A percentile compares a stretch with the other conserved stretches of the same genome.
These are phyloP conservation scores for Lodderomyces orthopsilosis DNA, from an alignment of 1,139 yeast species.

Conservation along the genomic window DNA sequence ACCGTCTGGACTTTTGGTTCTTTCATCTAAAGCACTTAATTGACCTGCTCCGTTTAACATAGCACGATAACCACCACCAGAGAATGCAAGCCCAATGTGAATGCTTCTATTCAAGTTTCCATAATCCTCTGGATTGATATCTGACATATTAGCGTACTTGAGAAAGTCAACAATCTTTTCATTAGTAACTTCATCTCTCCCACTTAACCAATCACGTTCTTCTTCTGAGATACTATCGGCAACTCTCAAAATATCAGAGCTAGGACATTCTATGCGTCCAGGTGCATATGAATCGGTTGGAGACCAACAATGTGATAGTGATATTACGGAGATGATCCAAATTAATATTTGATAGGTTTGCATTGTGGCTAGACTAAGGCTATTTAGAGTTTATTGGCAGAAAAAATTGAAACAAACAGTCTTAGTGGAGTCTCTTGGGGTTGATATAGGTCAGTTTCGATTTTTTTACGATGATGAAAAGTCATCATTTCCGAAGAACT, in stretches of 20 bases:
- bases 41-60: conserved; percentile 48
- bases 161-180: conserved; percentile 59
- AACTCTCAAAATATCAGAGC: conserved; percentile 20
- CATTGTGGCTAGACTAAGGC: not conserved
- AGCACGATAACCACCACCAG: conserved; percentile 50
- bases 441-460: too few species aligned
- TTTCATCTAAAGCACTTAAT: conserved; percentile 35
- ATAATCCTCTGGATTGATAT: conserved; percentile 57
- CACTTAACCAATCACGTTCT: conserved; percentile 44
- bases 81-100: conserved; percentile 40
- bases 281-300: conserved; percentile 73
- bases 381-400: too few species aligned
- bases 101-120: conserved; percentile 35
- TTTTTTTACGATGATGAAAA: too few species aligned
- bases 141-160: conserved; percentile 56
- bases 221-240: conserved; percentile 32
- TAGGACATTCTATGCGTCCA: conserved; percentile 57
- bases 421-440: too few species aligned
- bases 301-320: conserved; percentile 33
- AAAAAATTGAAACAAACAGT: too few species aligned
- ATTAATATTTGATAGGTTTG: not conserved
- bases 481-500: too few species aligned
- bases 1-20: conserved; percentile 18
- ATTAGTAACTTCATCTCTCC: conserved; percentile 56
- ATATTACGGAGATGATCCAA: not conserved